Evolutionary conservation across 805 yeast species (phyloP), one percentile per base, ranked within the genome.

Genomic region (Yarrowia bubula): DNA sequence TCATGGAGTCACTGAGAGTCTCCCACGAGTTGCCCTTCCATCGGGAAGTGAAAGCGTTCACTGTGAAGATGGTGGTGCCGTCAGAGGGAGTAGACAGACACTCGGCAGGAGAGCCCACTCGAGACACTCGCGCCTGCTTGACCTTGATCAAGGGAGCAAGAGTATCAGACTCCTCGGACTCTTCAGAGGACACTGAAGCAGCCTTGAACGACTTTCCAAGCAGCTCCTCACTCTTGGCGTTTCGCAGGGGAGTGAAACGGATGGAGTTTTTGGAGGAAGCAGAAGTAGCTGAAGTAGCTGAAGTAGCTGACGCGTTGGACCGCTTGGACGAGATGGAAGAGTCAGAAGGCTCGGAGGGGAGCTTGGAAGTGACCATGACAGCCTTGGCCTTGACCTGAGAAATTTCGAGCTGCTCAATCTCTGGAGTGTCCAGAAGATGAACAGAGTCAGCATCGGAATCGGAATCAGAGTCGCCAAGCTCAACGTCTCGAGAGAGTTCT

Each of bases 21-120:
- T 43, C 64, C 64, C 64, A 58, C 5, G 50, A 9, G 50, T 43
- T 43, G n/a, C 51, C 64, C 64, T 58, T 58, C 64, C 64, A 58
- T 14, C 51, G 32, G 2, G 64, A 58, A 11, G 61, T 55, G 31
- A 55, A 55, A 8, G 61, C 61, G 46, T 31, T 28, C 38, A 55
- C 47, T 11, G 46, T 15, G 38, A 39, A 41, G 61, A 55, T 55
- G 28, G 47, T 31, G 17, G 61, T 39, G 3, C 60, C 60, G 44
- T 51, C 60, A 35, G 22, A 11, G n/a, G 11, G 50, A 5, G 38
- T 18, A 14, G 58, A 17, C 17, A 51, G 43, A 22, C 35, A 37
- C 58, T 39, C 61, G 8, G 61, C 61, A 3, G 61, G 61, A 15
- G 61, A 55, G 3, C 47, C 47, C 15, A 41, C 46, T 31, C 61